Base-by-base conservation (phyloP, 345 rosid species). In the Populus tremula region DNA sequence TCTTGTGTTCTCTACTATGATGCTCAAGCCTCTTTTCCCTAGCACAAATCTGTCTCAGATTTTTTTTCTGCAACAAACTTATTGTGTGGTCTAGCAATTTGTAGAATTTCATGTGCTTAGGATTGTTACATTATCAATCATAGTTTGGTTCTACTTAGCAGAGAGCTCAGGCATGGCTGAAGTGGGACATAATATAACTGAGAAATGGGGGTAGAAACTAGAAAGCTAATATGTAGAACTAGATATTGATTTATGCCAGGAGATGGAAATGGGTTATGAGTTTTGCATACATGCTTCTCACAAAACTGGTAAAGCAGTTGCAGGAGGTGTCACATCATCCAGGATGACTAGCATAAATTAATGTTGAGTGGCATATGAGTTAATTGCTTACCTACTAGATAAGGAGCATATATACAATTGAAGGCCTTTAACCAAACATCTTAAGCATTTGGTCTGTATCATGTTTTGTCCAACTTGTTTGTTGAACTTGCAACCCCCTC, bases 1-100 rank as follows among this genome's bases (percentile, higher is more conserved):
- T 71, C 59, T n/a, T 39, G 69, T 50, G 8, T 62, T 78, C 67
- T 21, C 23, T 27, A 38, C 72, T 36, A 62, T 70, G 38, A 36
- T 68, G 63, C 50, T 41, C 39, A 47, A 47, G 6, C 10, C 13
- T 74, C 67, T 47, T 72, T n/a, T 65, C 67, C 63, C 69, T 9
- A 29, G 59, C 68, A 14, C 53, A 47, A 47, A 47, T 47, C 17
- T 47, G 53, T 12, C 6, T 1, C 18, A 47, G 4, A 14, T 47
- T 47, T 14, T 47, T 47, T 47, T 47, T 47, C 18, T 14, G 4
- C 18, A 1, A 47, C 18, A 3, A 47, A 47, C 53, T 14, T 47
- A 47, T 47, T 12, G 17, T 69, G 10, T 59, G 35, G 68, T n/a
- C 68, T 39, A 38, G 53, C 47, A 49, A 21, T 33, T 63, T 8